These are phyloP conservation scores for Cyamopsis tetragonoloba DNA, from an alignment of 306 rosid species.

Conservation along the genomic window DNA sequence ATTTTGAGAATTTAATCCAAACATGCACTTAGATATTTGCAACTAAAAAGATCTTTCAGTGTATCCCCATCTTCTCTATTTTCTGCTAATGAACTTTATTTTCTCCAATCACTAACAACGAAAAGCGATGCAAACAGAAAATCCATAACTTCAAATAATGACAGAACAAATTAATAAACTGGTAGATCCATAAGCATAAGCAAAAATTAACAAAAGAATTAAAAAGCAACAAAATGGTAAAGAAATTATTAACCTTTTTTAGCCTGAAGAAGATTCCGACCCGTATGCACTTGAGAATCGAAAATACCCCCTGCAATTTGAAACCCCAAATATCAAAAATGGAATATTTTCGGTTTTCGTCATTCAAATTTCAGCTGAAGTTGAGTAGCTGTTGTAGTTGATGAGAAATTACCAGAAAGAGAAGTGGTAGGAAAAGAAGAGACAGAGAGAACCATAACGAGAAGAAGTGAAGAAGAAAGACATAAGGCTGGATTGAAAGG, in stretches of 20 bases:
- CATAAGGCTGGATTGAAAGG: slow-evolving; percentile 37
- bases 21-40: not conserved
- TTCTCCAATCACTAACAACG: slow-evolving; percentile 4
- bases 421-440: slow-evolving; percentile 50
- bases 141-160: not conserved
- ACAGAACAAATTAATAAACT: not conserved
- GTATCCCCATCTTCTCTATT: not conserved
- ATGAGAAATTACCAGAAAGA: slow-evolving; percentile 48
- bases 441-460: slow-evolving; percentile 36
- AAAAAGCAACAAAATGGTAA: not conserved
- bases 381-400: no score
- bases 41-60: not conserved
- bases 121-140: not conserved
- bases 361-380: not conserved
- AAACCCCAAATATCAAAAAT: slow-evolving; percentile 8
- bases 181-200: slow-evolving; percentile 21
- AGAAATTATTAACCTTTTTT: slow-evolving; percentile 50
- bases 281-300: slow-evolving; percentile 41
- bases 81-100: not conserved
- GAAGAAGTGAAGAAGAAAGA: slow-evolving; percentile 31
- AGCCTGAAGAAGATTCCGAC: slow-evolving; percentile 83
- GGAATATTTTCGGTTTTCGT: no score
- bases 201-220: not conserved
- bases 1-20: no score
- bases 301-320: slow-evolving; percentile 45